Evolutionary conservation across 768 basidiomycete genomes (phyloP), one percentile per base, ranked within the genome.

Genomic region (Serendipita sp.): DNA sequence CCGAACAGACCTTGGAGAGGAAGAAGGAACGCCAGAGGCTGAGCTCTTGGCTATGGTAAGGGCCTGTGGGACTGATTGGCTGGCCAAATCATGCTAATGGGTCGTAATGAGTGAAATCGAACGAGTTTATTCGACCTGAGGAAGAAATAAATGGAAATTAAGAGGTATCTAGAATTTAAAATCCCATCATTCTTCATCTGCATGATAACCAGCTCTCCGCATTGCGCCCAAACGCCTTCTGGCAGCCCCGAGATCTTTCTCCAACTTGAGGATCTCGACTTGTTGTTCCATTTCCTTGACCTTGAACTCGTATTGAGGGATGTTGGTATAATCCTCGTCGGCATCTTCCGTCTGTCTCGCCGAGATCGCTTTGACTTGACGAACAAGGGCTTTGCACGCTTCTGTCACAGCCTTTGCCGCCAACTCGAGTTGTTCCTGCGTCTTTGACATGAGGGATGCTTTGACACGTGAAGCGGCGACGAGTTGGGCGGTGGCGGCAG

Each of bases 391-490:
- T 73, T 88, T 92, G 79, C 95, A 98, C 30, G 96, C 95, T 70
- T 92, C 93, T 3, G 92, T 95, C 65, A 99, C 96, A 1, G 94
- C 95, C 76, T 94, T 97, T 48, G 96, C 93, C 2, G 96, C 96
- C 16, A 91, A 78, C 75, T 99, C 96, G 35, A 99, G 84, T 44
- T 88, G 85, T 71, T 97, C 92, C 76, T 98, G 96, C 1, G 95
- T 96, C 79, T 96, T 95, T 63, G 91, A 94, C 94, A 97, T 98
- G 67, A 97, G 79, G 72, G 92, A 92, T 3, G 94, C 92, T 78
- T 98, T 99, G 71, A 99, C 96, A 65, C 96, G 86, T 10, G 94
- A 97, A 4, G 96, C 96, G 30, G 96, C 96, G 51, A 99, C 96
- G 63, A 99, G 86, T 75, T 99, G 96, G 15, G 96, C 96, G 1